Evolutionary conservation across 805 yeast species (phyloP), one percentile per base, ranked within the genome.

Genomic region (Ogataea haglerorum): DNA sequence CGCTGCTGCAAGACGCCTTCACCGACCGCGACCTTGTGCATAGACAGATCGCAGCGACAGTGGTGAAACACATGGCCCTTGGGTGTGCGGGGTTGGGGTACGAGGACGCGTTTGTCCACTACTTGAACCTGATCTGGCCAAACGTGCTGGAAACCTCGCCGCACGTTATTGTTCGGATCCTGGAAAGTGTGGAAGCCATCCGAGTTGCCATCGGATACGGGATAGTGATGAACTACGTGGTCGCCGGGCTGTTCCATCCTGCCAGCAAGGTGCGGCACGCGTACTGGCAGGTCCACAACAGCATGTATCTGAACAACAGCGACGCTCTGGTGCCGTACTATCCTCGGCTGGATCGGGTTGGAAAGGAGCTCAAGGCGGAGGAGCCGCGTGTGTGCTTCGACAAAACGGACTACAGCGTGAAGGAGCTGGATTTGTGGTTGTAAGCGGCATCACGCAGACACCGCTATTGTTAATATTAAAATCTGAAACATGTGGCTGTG

Each of bases 141-240:
- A 93, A 93, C 58, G 69, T 93, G 2, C 89, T 78, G 58, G 99
- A 91, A 60, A 85, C 96, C 0, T 89, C 97, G 0, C 98, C 98
- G 0, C 99, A 93, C 61, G 97, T 90, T 10, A 89, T 90, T 42
- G 72, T 69, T 8, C 76, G 98, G 49, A 80, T 93, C 2, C 48
- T 85, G 34, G 97, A 88, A 40, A 84, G 90, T 39, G 68, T 93
- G 19, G 89, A 85, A 44, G 82, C 86, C 2, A 57, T 88, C 19
- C 68, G 91, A 25, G 66, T 73, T 33, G 82, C 82, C 0, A 59
- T 90, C 10, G 99, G 99, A 0, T 72, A 76, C 5, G 96, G 95
- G 0, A 54, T 79, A 1, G 68, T 84, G 40, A 58, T 84, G 71
- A 80, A 85, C 52, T 93, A 93, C 60, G 53, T 84, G 0, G 77